A percentile compares a stretch with the other conserved stretches of the same genome.
phyloP scores from a whole-genome alignment of 2,329 filamentous ascomycete genomes.

The Huntiella moniliformis region DNA sequence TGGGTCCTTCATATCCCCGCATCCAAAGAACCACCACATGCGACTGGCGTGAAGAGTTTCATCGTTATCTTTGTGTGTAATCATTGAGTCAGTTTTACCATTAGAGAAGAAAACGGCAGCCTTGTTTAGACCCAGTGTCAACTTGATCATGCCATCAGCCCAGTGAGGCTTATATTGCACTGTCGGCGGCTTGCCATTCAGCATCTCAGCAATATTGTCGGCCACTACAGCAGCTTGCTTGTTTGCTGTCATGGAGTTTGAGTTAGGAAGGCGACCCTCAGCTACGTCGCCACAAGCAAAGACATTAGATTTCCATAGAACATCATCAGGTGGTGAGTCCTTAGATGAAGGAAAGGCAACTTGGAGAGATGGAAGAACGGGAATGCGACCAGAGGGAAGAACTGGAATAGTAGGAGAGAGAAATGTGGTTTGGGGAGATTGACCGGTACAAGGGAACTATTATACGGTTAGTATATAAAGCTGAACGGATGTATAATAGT shows the following conservation, averaged over 20 bases:
- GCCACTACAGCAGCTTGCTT: constrained; percentile 33
- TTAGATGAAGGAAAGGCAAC: constrained; percentile 23
- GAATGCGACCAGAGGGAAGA: constrained; percentile 29
- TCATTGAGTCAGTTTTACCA: constrained; percentile 25
- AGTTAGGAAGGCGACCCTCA: constrained; percentile 26
- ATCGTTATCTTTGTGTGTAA: constrained; percentile 23
- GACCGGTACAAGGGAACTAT: constrained; percentile 41
- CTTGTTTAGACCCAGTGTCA: constrained; percentile 32
- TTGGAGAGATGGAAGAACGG: constrained; percentile 37
- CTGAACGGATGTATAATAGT: constrained; percentile 2
- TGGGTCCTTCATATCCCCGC: constrained; percentile 23
- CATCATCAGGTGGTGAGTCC: too few relatives aligned
- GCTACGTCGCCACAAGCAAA: constrained; percentile 48
- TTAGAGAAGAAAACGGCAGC: constrained; percentile 26
- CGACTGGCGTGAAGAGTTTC: constrained; percentile 25
- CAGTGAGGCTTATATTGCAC: constrained; percentile 25
- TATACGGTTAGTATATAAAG: constrained; percentile 7
- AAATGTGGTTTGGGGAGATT: constrained; percentile 34
- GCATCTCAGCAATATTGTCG: constrained; percentile 32
- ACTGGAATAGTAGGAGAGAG: constrained; percentile 22
- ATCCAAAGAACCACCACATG: constrained; percentile 26
- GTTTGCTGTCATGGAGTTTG: constrained; percentile 35
- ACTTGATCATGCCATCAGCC: constrained; percentile 31
- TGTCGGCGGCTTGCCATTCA: constrained; percentile 22
- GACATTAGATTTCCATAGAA: constrained; percentile 25